A percentile compares a stretch with the other conserved stretches of the same genome.
phyloP scores from a whole-genome alignment of 192 early-diverging fungal species.

The Backusella liffmaniae region DNA sequence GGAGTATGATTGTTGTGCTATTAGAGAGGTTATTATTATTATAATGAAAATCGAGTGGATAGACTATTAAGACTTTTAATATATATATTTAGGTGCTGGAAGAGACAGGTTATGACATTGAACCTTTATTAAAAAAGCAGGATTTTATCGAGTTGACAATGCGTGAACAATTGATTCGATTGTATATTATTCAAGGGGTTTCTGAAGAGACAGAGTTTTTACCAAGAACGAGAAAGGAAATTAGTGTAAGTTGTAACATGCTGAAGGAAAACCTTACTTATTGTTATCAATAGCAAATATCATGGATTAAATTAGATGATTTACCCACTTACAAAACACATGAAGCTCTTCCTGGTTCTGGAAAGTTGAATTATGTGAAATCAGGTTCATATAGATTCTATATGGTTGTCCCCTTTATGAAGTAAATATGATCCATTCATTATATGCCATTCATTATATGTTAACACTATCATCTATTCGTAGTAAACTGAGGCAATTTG shows the following conservation, averaged over 20 bases:
- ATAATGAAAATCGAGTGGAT: not conserved
- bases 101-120: constrained; percentile 92
- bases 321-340: constrained; percentile 56
- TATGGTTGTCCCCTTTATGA: constrained; percentile 72
- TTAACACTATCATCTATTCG: not conserved
- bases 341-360: constrained; percentile 16
- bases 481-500: constrained; percentile 31
- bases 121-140: constrained; percentile 64
- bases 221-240: constrained; percentile 90
- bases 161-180: constrained; percentile 83
- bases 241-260: constrained; percentile 64
- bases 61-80: not conserved
- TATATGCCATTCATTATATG: no score
- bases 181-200: constrained; percentile 92
- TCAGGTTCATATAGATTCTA: constrained; percentile 52
- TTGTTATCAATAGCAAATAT: constrained; percentile 46
- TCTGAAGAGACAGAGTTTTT: constrained; percentile 77
- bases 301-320: constrained; percentile 67
- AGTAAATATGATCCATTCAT: constrained; percentile 13
- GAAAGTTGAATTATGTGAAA: constrained; percentile 4
- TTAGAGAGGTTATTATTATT: constrained; percentile 70
- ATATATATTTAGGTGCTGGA: constrained; percentile 66
- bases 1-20: constrained; percentile 80
- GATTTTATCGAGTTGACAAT: constrained; percentile 88
- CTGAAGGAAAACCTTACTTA: no score